Base-by-base conservation (phyloP, 257 asterid genomes). In the Linderniella brevidens region DNA sequence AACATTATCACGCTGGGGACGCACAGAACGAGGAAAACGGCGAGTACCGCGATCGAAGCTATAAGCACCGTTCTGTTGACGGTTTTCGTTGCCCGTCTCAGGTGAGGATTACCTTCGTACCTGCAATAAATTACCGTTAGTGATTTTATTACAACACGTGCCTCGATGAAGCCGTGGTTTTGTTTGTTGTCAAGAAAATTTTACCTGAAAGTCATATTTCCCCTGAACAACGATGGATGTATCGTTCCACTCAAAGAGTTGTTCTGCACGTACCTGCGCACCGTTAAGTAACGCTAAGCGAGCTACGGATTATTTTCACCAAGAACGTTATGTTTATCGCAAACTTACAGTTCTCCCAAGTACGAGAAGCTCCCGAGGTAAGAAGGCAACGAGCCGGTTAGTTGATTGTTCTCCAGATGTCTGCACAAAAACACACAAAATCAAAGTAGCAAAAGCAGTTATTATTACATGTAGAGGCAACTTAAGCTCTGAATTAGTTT, bases 361-460 rank as follows among this genome's bases (percentile, higher is more conserved):
- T 52, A 58, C 17, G 95, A 95, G 67, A 88, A 67, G 56, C 68
- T 67, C 35, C 81, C 94, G 14, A 88, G 58, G 71, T 65, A 72
- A 19, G 79, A 62, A 48, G 98, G 96, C 57, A 88, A 53, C 1
- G 72, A 19, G 38, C 98, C 98, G 14, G 71, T 68, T 38, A 88
- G 70, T 46, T 57, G 63, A 67, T 84, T 88, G 72, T 81, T 79
- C 77, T 84, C 96, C 39, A 88, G 64, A 79, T 88, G 98, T 80
- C 98, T 88, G 82, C 77, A 66, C n/a, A n/a, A n/a, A n/a, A n/a
- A n/a, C 42, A 39, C 44, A 8, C 45, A 16, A 13, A 18, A 13
- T n/a, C 2, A 43, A 9, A 43, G 11, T 8, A 43, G 11, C 14
- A 13, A 12, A 41, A 7, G 14, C 48, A 43, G 48, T 13, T n/a